Evolutionary conservation across 306 rosid genomes (phyloP).

Genomic region (Cucurbita pepo): DNA sequence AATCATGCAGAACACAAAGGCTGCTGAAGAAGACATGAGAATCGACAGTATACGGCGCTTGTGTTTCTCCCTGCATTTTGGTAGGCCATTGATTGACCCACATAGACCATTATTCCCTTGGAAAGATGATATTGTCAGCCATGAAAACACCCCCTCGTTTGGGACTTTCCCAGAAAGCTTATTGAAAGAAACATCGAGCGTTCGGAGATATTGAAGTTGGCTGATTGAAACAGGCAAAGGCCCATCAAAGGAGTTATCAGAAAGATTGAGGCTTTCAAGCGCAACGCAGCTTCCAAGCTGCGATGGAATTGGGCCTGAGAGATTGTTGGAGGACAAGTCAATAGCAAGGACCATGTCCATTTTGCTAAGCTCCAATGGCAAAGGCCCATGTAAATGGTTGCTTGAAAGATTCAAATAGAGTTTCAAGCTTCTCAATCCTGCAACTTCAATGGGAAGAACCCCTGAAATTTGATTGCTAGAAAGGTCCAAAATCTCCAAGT

Average conservation of each 20-base stretch:
- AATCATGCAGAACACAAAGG: conserved; percentile 34
- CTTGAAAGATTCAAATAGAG: conserved; percentile 65
- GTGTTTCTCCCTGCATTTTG: conserved; percentile 33
- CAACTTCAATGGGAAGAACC: conserved; percentile 60
- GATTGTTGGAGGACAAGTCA: conserved; percentile 64
- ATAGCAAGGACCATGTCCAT: conserved; percentile 89
- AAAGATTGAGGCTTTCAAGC: conserved; percentile 59
- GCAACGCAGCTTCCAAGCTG: conserved; percentile 80
- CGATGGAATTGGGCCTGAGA: conserved; percentile 58
- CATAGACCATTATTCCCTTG: conserved; percentile 46
- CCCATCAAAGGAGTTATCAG: conserved; percentile 50
- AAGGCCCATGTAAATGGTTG: conserved; percentile 40
- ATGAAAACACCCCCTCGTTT: conserved; percentile 48
- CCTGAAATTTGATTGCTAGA: conserved; percentile 61
- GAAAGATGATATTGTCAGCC: conserved; percentile 44
- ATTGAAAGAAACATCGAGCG: conserved; percentile 72
- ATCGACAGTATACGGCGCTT: conserved; percentile 24
- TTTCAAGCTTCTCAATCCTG: conserved; percentile 79
- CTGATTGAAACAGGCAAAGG: conserved; percentile 58
- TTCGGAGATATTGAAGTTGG: conserved; percentile 42
- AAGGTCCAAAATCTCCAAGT: conserved; percentile 74
- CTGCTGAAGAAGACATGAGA: conserved; percentile 37
- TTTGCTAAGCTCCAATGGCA: conserved; percentile 78
- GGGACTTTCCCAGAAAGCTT: conserved; percentile 50
- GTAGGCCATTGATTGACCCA: conserved; percentile 54